Evolutionary conservation across 192 early-diverging fungal genomes (phyloP).

Genomic region (Backusella luteola): DNA sequence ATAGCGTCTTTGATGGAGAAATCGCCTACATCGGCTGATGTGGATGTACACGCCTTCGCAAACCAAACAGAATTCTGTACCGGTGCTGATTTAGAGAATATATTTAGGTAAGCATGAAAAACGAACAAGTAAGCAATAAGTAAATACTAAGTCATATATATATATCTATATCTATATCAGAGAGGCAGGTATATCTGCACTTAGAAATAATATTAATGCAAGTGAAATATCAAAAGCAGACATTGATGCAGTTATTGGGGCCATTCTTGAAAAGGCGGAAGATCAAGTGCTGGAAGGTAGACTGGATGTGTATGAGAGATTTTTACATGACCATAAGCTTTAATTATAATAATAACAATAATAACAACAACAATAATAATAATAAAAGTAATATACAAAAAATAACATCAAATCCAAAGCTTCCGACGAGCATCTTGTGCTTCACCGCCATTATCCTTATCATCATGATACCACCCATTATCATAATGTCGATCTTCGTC

Average conservation of each 20-base stretch:
- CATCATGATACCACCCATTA: slow-evolving; percentile 38
- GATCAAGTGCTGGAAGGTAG: slow-evolving; percentile 17
- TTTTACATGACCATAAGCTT: slow-evolving; percentile 20
- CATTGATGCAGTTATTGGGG: neutral
- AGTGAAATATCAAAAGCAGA: slow-evolving; percentile 7
- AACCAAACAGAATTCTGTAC: slow-evolving; percentile 62
- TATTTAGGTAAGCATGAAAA: slow-evolving; percentile 47
- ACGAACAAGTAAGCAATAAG: neutral
- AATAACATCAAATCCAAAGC: neutral
- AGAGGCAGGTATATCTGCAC: slow-evolving; percentile 26
- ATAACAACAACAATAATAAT: neutral
- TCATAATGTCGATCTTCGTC: slow-evolving; percentile 13
- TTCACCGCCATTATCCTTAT: slow-evolving; percentile 34
- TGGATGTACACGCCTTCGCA: slow-evolving; percentile 52
- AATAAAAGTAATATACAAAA: neutral
- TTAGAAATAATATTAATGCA: slow-evolving; percentile 18
- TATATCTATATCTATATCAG: neutral
- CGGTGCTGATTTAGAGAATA: slow-evolving; percentile 72
- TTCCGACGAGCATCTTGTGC: neutral
- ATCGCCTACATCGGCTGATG: slow-evolving; percentile 56
- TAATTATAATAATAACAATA: neutral
- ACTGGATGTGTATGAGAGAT: slow-evolving; percentile 16
- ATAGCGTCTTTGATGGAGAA: slow-evolving; percentile 58
- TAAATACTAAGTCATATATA: neutral
- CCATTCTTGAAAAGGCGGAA: slow-evolving; percentile 9